Base-by-base conservation (phyloP, 139 green algal species). In the Volvox reticuliferus region DNA sequence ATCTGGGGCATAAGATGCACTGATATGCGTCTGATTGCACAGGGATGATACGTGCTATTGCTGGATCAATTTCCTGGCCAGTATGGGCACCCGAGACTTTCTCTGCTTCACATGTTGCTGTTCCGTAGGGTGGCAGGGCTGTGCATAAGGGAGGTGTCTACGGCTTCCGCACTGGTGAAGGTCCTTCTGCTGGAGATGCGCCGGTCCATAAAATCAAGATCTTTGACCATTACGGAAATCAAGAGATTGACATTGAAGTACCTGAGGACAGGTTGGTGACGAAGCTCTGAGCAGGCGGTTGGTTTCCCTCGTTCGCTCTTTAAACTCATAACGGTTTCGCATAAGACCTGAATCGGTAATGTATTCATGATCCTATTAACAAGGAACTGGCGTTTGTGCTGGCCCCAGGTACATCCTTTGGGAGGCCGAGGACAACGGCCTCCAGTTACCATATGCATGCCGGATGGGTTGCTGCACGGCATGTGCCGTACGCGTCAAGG, bases 401-500 rank as follows among this genome's bases (percentile, higher is more conserved):
- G 21, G 2, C 2, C 6, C 65, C 65, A 97, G 97, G 88, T 99
- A 99, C 94, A 96, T 99, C 12, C 91, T 99, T 80, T 98, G 93
- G 86, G 98, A 99, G 90, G 98, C 98, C 3, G 98, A 99, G 93
- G 97, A 98, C 61, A 86, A 98, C 89, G 98, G 98, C 33, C 90
- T 98, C 69, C 90, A 98, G 89, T 95, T 99, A 91, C 98, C 98
- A 6, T 99, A 97, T 71, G 97, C 98, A 22, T 99, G 98, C 94
- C 94, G 98, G 73, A 98, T 99, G 97, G 98, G 98, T 67, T 99
- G 98, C 96, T 99, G 98, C 93, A 99, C 98, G 19, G 96, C 98
- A 1, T 99, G 98, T 85, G 98, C 98, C 9, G 98, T 99, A 13
- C 93, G 95, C 80, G 96, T 99, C 30, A 95, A 94, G 88, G 87